phyloP scores from a whole-genome alignment of 1,139 yeast species.

The Candida pseudocylindracea region DNA sequence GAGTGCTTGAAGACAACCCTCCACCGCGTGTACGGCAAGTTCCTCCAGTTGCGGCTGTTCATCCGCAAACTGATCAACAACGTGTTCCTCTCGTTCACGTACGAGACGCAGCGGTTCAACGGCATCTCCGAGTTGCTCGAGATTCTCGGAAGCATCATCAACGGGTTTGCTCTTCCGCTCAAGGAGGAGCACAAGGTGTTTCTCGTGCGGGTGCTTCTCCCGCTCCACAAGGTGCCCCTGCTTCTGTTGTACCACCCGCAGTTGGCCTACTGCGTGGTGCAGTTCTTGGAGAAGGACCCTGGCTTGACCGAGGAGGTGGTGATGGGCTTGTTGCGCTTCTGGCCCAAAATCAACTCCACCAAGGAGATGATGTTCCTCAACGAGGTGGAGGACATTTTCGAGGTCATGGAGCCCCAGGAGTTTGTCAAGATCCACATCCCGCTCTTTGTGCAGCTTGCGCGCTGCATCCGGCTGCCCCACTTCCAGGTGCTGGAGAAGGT shows the following conservation, averaged over 20 bases:
- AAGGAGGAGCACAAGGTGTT: constrained; percentile 94
- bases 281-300: constrained; percentile 88
- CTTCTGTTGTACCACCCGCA: constrained; percentile 88
- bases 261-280: constrained; percentile 90
- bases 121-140: constrained; percentile 92
- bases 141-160: constrained; percentile 86
- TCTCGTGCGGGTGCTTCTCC: constrained; percentile 69
- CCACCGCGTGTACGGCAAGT: constrained; percentile 91
- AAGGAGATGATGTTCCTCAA: constrained; percentile 91
- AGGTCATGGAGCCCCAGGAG: constrained; percentile 86
- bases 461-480: constrained; percentile 87
- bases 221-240: constrained; percentile 81
- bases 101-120: constrained; percentile 89
- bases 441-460: constrained; percentile 77
- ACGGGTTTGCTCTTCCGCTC: constrained; percentile 93
- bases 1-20: constrained; percentile 87
- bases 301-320: constrained; percentile 81
- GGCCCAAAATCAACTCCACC: constrained; percentile 95
- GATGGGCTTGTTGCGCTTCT: constrained; percentile 76
- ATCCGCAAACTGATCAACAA: constrained; percentile 83
- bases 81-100: constrained; percentile 79
- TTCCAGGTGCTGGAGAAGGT: constrained; percentile 96
- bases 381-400: constrained; percentile 92
- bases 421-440: constrained; percentile 87
- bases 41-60: constrained; percentile 71